Conservation (phyloP, 495 filamentous ascomycete genomes). For the Saxophila tyrrhenica region DNA sequence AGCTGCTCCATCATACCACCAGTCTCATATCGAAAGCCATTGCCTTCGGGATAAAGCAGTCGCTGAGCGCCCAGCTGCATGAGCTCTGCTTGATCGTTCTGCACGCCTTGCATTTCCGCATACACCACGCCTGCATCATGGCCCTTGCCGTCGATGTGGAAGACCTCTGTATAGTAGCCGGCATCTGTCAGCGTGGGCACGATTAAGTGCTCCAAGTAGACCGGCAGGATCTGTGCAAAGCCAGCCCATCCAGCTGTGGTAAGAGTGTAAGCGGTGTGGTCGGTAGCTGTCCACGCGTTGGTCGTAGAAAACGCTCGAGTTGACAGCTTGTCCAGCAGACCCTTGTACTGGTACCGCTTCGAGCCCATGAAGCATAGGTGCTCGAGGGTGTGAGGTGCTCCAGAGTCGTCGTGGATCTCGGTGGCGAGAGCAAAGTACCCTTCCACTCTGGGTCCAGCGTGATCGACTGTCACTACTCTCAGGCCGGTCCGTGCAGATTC, state of each 20-base stretch:
- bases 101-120: constrained; percentile 95
- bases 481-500: constrained; percentile 80
- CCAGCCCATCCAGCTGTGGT: constrained; percentile 94
- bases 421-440: constrained; percentile 94
- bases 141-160: constrained; percentile 84
- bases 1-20: constrained; percentile 93
- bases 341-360: constrained; percentile 86
- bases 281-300: constrained; percentile 91
- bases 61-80: constrained; percentile 71
- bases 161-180: constrained; percentile 88
- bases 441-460: constrained; percentile 83
- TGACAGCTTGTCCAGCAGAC: constrained; percentile 84
- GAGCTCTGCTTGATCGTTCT: constrained; percentile 70
- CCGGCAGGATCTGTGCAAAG: constrained; percentile 83
- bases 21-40: constrained; percentile 93
- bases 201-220: constrained; percentile 93
- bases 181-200: constrained; percentile 85
- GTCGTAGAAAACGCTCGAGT: constrained; percentile 85
- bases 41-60: constrained; percentile 73
- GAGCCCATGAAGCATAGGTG: constrained; percentile 98
- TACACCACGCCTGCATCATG: constrained; percentile 95
- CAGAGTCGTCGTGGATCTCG: constrained; percentile 94
- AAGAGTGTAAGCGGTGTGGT: constrained; percentile 94
- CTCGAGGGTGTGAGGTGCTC: constrained; percentile 90
- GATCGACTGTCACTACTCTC: constrained; percentile 82